Conservation (phyloP, 2,329 filamentous ascomycete genomes). For the Colletotrichum aenigma region DNA sequence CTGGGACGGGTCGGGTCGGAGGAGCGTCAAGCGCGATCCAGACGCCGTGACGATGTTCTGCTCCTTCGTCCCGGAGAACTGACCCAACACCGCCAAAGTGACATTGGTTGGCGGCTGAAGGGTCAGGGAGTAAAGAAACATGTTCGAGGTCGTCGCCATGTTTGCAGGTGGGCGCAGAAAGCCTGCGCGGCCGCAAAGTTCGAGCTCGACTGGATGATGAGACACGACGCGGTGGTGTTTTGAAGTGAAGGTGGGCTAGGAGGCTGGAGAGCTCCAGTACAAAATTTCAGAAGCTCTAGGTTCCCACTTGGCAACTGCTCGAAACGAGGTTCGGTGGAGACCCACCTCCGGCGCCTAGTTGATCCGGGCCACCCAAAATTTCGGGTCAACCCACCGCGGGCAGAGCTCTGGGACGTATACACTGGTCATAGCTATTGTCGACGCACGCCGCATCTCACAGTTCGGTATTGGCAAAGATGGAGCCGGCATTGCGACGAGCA, state of each 20-base stretch:
- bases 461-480: constrained; percentile 9
- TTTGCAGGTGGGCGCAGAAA: constrained; percentile 53
- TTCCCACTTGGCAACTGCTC: constrained; percentile 6
- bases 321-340: neutral
- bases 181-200: constrained; percentile 50
- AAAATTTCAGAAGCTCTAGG: constrained; percentile 21
- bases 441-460: neutral
- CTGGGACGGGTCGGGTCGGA: constrained; percentile 83
- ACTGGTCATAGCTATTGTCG: neutral
- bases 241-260: constrained; percentile 7
- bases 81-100: constrained; percentile 88
- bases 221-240: constrained; percentile 14
- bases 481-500: constrained; percentile 25
- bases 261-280: constrained; percentile 18
- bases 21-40: constrained; percentile 85
- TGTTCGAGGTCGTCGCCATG: constrained; percentile 98
- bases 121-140: constrained; percentile 98
- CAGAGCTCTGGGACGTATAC: neutral
- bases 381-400: neutral
- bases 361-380: constrained; percentile 21
- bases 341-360: neutral
- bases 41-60: constrained; percentile 96
- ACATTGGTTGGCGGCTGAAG: constrained; percentile 91
- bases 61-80: constrained; percentile 95
- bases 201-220: constrained; percentile 12